Conservation (phyloP, 1,284 basidiomycete species). For the Sporisorium sorghi region DNA sequence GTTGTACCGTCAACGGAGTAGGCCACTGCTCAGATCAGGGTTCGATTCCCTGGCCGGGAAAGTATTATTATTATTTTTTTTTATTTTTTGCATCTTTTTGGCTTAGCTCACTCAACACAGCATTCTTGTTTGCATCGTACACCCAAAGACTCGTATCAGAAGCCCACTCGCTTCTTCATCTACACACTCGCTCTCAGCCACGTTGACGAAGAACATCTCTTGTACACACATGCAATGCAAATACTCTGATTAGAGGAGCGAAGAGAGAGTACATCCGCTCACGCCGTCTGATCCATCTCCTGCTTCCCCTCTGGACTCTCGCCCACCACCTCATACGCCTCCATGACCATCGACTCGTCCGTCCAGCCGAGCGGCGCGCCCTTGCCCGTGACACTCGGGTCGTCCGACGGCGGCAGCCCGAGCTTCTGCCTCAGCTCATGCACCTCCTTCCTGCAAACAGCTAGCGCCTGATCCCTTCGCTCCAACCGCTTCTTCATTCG, state of each 20-base stretch:
- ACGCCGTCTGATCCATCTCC: constrained; percentile 43
- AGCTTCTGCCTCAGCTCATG: constrained; percentile 73
- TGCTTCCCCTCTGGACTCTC: constrained; percentile 7
- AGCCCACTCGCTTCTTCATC: too few relatives aligned
- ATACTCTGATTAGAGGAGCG: too few relatives aligned
- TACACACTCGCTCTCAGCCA: too few relatives aligned
- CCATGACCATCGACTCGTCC: constrained; percentile 9
- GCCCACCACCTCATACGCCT: not conserved
- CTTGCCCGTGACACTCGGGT: constrained; percentile 36
- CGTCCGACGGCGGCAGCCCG: constrained; percentile 45
- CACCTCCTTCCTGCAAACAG: constrained; percentile 78
- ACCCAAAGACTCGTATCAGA: too few relatives aligned
- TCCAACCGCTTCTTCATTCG: constrained; percentile 82
- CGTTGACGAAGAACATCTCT: too few relatives aligned
- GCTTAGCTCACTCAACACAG: too few relatives aligned
- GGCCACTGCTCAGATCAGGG: constrained; percentile 45
- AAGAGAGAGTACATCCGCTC: too few relatives aligned
- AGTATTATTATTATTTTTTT: constrained; percentile 5
- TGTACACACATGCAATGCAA: too few relatives aligned
- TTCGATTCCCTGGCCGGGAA: constrained; percentile 59
- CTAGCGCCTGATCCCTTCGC: constrained; percentile 84
- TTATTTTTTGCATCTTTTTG: not conserved
- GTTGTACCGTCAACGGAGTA: not conserved
- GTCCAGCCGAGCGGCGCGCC: constrained; percentile 36
- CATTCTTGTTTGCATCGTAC: too few relatives aligned